A percentile compares a stretch with the other conserved stretches of the same genome.
Conservation (phyloP, 441 rosid species). For the Populus hybrid region DNA sequence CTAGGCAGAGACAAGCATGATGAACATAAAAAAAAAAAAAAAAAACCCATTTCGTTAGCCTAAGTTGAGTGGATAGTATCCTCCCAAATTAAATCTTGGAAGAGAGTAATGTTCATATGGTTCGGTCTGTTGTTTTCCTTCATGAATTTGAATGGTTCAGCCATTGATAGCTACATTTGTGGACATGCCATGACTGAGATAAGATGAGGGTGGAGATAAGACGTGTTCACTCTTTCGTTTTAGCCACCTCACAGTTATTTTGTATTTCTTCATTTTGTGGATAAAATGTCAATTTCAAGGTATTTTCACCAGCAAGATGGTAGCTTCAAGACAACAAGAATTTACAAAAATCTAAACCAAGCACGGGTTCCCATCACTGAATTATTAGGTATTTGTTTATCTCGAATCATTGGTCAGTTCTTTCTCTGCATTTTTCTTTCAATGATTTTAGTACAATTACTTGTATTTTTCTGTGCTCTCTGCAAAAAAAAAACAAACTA, state of each 20-base stretch:
- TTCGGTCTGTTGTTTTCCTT: too few relatives aligned
- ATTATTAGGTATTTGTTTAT: too few relatives aligned
- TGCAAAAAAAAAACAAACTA: too few relatives aligned
- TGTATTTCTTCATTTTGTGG: background rate
- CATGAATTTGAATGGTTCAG: background rate
- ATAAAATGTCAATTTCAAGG: background rate
- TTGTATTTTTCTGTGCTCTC: too few relatives aligned
- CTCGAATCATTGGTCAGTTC: background rate
- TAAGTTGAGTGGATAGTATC: background rate
- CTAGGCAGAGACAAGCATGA: too few relatives aligned
- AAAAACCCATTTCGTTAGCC: background rate
- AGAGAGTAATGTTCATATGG: too few relatives aligned
- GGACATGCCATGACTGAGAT: conserved; percentile 2
- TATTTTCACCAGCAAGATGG: background rate
- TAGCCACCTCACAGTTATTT: background rate
- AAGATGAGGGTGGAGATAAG: background rate
- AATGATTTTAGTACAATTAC: too few relatives aligned
- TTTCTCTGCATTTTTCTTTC: too few relatives aligned
- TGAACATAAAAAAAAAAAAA: too few relatives aligned
- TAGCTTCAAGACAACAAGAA: background rate
- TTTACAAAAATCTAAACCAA: background rate
- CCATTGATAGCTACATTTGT: conserved; percentile 17
- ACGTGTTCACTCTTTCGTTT: background rate
- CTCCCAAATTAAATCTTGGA: background rate
- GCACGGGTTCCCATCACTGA: background rate